Evolutionary conservation across 345 rosid species (phyloP).

Genomic region (Sisymbrium irio): DNA sequence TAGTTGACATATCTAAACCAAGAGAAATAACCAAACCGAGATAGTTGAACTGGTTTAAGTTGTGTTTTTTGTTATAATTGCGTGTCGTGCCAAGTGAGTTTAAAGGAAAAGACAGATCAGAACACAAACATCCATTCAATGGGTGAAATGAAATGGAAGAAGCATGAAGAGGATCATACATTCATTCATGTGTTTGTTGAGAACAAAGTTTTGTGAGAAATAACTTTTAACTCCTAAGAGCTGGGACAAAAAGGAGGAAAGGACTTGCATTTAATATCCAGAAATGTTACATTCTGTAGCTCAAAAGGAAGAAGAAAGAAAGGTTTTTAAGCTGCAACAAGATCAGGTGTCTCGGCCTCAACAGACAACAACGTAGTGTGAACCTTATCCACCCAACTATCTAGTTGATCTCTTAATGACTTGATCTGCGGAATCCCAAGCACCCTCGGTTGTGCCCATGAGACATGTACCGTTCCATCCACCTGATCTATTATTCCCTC

Average conservation of each 20-base stretch:
- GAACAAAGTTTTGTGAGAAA: neutral
- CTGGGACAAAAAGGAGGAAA: neutral
- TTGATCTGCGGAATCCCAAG: slow-evolving; percentile 86
- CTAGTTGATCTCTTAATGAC: slow-evolving; percentile 80
- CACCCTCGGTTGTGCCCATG: slow-evolving; percentile 99
- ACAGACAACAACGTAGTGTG: slow-evolving; percentile 71
- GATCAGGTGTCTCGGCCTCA: slow-evolving; percentile 98
- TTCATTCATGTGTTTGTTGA: neutral
- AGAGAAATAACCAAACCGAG: neutral
- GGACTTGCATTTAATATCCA: slow-evolving; percentile 8
- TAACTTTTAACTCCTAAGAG: neutral
- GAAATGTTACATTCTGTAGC: slow-evolving; percentile 25
- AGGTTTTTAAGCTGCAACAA: slow-evolving; percentile 58
- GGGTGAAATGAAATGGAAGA: neutral
- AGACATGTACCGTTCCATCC: slow-evolving; percentile 80
- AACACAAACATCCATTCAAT: no score
- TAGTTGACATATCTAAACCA: no score
- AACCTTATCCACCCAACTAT: slow-evolving; percentile 81
- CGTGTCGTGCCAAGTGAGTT: no score
- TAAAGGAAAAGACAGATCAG: no score
- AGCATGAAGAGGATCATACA: neutral
- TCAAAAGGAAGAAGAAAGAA: slow-evolving; percentile 5
- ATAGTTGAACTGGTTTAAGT: neutral
- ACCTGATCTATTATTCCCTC: slow-evolving; percentile 96
- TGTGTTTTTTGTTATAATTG: no score